phyloP scores from a whole-genome alignment of 495 filamentous ascomycete species.

The Aspergillus haitiensis region DNA sequence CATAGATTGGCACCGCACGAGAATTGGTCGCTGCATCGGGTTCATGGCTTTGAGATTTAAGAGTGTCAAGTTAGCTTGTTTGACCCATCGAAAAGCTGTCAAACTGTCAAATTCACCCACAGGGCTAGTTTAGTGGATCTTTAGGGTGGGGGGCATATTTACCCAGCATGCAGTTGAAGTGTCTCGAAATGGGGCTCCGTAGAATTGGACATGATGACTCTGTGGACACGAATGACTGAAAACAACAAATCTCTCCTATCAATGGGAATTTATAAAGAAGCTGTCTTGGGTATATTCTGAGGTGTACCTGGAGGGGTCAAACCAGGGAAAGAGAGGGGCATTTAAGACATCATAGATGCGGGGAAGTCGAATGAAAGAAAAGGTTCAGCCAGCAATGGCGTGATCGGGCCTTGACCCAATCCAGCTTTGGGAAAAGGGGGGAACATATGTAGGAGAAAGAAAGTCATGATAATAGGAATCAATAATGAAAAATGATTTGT shows the following conservation, averaged over 20 bases:
- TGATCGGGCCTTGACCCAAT: constrained; percentile 17
- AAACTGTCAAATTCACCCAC: neutral
- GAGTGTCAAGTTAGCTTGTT: constrained; percentile 10
- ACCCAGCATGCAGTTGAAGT: constrained; percentile 96
- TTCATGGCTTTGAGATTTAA: constrained; percentile 60
- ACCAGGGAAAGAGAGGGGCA: constrained; percentile 10
- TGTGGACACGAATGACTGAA: neutral
- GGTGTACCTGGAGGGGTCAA: neutral
- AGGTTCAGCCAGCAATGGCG: constrained; percentile 14
- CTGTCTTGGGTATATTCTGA: neutral
- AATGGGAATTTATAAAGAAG: neutral
- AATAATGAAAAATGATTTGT: neutral
- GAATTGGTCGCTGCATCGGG: constrained; percentile 85
- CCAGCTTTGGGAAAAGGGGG: neutral
- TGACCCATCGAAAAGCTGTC: neutral
- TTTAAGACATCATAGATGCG: constrained; percentile 1
- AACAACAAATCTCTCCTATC: neutral
- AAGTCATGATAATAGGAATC: neutral
- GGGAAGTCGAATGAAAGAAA: constrained; percentile 1
- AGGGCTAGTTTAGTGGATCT: neutral
- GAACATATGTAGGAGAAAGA: neutral
- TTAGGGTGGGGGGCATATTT: constrained; percentile 29
- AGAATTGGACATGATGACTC: constrained; percentile 34
- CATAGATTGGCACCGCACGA: constrained; percentile 94
- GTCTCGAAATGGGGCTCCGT: constrained; percentile 71